phyloP scores from a whole-genome alignment of 2,329 filamentous ascomycete genomes.

The Fusarium tanahbumbuense region DNA sequence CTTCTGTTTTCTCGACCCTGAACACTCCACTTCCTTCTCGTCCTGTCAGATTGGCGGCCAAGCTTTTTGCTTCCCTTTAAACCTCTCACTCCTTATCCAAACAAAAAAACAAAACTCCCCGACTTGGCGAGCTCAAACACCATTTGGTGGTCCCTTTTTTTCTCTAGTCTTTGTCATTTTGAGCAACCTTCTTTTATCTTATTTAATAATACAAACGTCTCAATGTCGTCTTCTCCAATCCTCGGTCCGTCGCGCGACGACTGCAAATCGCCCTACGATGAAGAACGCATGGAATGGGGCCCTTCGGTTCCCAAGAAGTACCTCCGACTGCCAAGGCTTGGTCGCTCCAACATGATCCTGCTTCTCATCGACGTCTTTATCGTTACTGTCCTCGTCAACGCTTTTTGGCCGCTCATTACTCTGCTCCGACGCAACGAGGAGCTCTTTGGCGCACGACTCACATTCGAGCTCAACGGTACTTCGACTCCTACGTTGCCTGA shows the following conservation, averaged over 20 bases:
- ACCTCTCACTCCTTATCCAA: slow-evolving; percentile 9
- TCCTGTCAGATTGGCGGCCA: slow-evolving; percentile 17
- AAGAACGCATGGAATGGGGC: slow-evolving; percentile 45
- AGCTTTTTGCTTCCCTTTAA: slow-evolving; percentile 7
- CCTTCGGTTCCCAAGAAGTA: slow-evolving; percentile 41
- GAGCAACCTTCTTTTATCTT: neutral
- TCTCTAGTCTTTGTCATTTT: neutral
- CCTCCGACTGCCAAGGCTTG: slow-evolving; percentile 37
- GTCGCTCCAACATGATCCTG: slow-evolving; percentile 65
- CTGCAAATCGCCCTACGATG: slow-evolving; percentile 37
- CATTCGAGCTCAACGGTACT: slow-evolving; percentile 70
- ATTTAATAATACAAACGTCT: neutral
- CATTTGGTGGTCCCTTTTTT: slow-evolving; percentile 2
- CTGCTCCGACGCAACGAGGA: slow-evolving; percentile 65
- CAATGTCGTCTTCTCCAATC: slow-evolving; percentile 28
- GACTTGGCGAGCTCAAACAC: slow-evolving; percentile 7
- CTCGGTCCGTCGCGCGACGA: slow-evolving; percentile 17
- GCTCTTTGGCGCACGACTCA: slow-evolving; percentile 46
- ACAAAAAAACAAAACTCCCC: neutral
- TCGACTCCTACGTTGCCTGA: slow-evolving; percentile 63
- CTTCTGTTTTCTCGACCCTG: slow-evolving; percentile 4
- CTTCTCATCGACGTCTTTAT: slow-evolving; percentile 70
- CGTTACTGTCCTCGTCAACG: slow-evolving; percentile 72
- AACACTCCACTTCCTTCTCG: slow-evolving; percentile 1
- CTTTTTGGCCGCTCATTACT: slow-evolving; percentile 76